phyloP scores from a whole-genome alignment of 192 early-diverging fungal genomes.

The Backusella morwellensis region DNA sequence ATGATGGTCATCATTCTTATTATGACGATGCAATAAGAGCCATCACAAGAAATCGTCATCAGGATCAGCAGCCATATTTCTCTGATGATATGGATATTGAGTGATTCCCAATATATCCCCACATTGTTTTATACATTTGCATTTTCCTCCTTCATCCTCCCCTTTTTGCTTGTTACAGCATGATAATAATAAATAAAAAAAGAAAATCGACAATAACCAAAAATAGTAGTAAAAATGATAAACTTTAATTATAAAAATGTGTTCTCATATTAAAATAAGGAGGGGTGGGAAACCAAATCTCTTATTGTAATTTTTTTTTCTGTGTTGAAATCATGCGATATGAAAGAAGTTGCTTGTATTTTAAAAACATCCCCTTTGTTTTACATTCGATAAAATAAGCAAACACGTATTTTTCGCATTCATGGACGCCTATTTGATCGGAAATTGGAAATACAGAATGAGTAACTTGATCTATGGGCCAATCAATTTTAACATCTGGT shows the following conservation, averaged over 20 bases:
- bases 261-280: background rate
- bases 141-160: background rate
- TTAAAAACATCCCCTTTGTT: background rate
- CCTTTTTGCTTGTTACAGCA: background rate
- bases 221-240: background rate
- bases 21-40: background rate
- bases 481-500: background rate
- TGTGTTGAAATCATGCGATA: slow-evolving; percentile 3
- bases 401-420: background rate
- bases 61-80: background rate
- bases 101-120: background rate
- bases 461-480: background rate
- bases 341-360: background rate
- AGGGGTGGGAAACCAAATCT: background rate
- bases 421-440: background rate
- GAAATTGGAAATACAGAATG: background rate
- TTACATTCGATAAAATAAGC: background rate
- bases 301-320: background rate
- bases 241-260: background rate
- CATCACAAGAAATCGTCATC: background rate
- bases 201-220: background rate
- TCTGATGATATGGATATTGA: background rate
- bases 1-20: background rate
- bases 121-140: background rate
- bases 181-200: background rate